A percentile compares a stretch with the other conserved stretches of the same genome.
Evolutionary conservation across 768 basidiomycete species (phyloP).

Genomic region (Macrolepiota dolichaula): DNA sequence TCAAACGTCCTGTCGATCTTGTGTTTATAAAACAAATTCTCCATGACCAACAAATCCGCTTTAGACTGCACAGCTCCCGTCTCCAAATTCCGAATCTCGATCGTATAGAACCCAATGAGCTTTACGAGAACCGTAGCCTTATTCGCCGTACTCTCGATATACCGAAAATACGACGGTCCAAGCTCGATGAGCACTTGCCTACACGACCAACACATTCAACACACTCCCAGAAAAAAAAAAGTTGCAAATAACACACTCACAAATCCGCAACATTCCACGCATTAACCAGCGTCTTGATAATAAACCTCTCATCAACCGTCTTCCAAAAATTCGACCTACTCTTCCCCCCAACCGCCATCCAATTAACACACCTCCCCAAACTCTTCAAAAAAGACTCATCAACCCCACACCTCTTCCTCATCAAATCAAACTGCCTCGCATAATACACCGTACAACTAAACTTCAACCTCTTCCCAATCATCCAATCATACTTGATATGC

Average conservation of each 20-base stretch:
- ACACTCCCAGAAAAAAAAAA: slow-evolving; percentile 1
- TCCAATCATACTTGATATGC: slow-evolving; percentile 83
- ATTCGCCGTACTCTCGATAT: slow-evolving; percentile 67
- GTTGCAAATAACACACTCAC: slow-evolving; percentile 38
- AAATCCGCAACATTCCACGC: slow-evolving; percentile 86
- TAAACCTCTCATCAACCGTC: slow-evolving; percentile 71
- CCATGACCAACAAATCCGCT: slow-evolving; percentile 80
- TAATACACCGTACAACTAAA: slow-evolving; percentile 84
- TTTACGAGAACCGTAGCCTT: slow-evolving; percentile 73
- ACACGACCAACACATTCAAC: not conserved
- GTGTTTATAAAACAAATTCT: slow-evolving; percentile 75
- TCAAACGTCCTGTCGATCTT: slow-evolving; percentile 72
- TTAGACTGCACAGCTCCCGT: slow-evolving; percentile 61
- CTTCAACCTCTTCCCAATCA: slow-evolving; percentile 67
- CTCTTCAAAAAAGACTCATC: slow-evolving; percentile 60
- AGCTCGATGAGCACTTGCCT: slow-evolving; percentile 80
- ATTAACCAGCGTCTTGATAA: slow-evolving; percentile 83
- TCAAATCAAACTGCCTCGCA: slow-evolving; percentile 72
- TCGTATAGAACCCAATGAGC: slow-evolving; percentile 77
- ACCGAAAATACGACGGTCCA: slow-evolving; percentile 75
- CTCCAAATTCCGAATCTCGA: slow-evolving; percentile 73
- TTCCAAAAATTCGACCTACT: slow-evolving; percentile 82
- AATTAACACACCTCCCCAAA: slow-evolving; percentile 55
- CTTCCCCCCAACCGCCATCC: slow-evolving; percentile 80
- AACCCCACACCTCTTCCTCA: slow-evolving; percentile 65